Percentiles rank a stretch among this genome's conserved stretches.
Evolutionary conservation across 176 grass and related monocot genomes (phyloP).

Genomic region (Canna indica): DNA sequence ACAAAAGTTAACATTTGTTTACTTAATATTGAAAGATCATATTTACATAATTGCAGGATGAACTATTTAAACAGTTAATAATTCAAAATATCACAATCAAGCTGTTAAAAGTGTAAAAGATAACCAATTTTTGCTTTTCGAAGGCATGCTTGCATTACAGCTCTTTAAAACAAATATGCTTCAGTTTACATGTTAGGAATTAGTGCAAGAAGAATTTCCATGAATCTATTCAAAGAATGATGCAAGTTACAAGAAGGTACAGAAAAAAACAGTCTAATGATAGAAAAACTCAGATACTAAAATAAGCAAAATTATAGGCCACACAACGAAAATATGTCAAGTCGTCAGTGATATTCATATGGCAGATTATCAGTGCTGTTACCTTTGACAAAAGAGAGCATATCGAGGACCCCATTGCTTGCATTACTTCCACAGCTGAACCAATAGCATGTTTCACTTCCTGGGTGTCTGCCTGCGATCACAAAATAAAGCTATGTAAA

Average conservation of each 20-base stretch:
- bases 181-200: too few relatives aligned
- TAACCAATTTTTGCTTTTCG: too few relatives aligned
- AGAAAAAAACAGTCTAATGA: not conserved
- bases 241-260: not conserved
- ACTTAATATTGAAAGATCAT: too few relatives aligned
- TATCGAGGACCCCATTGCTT: conserved; percentile 75
- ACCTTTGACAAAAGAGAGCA: conserved; percentile 72
- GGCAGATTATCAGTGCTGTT: not conserved
- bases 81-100: too few relatives aligned
- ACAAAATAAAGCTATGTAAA: conserved; percentile 11
- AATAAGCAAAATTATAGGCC: not conserved
- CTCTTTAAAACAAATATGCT: too few relatives aligned
- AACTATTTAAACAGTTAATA: too few relatives aligned
- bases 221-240: not conserved
- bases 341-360: not conserved
- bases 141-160: too few relatives aligned
- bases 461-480: conserved; percentile 63
- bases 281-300: not conserved
- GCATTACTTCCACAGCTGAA: conserved; percentile 77
- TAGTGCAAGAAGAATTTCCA: not conserved
- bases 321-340: not conserved
- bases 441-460: conserved; percentile 79
- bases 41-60: too few relatives aligned
- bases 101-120: too few relatives aligned
- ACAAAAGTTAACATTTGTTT: too few relatives aligned